Base-by-base conservation (phyloP, 306 rosid species). In the Medicago arabica region DNA sequence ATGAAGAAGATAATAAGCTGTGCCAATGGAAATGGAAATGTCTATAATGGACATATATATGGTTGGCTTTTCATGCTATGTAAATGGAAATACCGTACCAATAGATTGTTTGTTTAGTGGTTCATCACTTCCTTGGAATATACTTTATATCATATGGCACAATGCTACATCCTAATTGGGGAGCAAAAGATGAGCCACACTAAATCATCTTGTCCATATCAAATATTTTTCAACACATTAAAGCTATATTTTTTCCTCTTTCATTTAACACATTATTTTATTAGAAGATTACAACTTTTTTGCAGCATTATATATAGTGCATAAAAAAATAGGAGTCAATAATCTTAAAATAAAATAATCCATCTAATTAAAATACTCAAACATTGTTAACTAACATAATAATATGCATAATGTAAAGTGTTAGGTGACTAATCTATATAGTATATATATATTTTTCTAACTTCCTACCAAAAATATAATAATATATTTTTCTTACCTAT, bases 51-150 rank as follows among this genome's bases (percentile, higher is more conserved):
- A n/a, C 31, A 28, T 28, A 28, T 4, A 28, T 28, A 28, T 28
- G 31, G 31, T 44, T 81, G 75, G 82, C 58, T 77, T 58, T 61
- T 77, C 46, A 77, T 57, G 59, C 28, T 2, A 47, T 49, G 63
- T 39, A 60, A 79, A 70, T 47, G 53, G 68, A 46, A 28, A 43
- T 65, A 63, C 7, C 15, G 4, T 66, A 11, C 85, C 85, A 81
- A 74, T 84, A 40, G 66, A 69, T 23, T 63, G 36, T 18, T 54
- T 62, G 41, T 55, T 80, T 63, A 81, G 85, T 84, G 87, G 83
- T 69, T 75, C 36, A 23, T 71, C 44, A 25, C 17, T 80, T 16
- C 47, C 21, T 6, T 58, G 62, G 76, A 79, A 70, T 79, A 40
- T 72, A 54, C 69, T 49, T 68, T 36, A 62, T 40, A 61, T 65